These are phyloP conservation scores for Candida freyschussii DNA, from an alignment of 1,139 yeast genomes.

Conservation along the genomic window DNA sequence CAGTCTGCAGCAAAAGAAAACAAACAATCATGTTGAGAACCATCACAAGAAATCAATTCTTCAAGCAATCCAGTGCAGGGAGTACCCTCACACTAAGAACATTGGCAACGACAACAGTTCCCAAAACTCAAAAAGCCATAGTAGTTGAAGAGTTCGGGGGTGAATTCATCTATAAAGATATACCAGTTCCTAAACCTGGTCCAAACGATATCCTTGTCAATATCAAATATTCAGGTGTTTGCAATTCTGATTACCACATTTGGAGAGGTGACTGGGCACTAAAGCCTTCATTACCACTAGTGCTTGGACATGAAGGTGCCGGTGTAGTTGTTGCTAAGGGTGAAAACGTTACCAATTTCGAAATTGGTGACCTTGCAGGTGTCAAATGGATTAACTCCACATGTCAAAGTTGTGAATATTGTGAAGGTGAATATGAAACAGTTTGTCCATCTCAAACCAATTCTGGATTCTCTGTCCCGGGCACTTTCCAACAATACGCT, in stretches of 20 bases:
- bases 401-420: conserved; percentile 54
- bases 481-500: conserved; percentile 63
- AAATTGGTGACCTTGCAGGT: conserved; percentile 60
- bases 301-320: conserved; percentile 67
- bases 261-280: conserved; percentile 51
- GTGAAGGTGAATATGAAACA: conserved; percentile 49
- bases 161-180: conserved; percentile 36
- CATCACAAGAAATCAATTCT: not conserved
- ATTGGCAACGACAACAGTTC: conserved; percentile 19
- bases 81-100: too few relatives aligned
- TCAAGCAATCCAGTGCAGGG: not conserved
- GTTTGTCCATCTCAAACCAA: conserved; percentile 53
- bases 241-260: conserved; percentile 48
- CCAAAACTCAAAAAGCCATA: conserved; percentile 34
- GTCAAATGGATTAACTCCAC: conserved; percentile 62
- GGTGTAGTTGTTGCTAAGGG: conserved; percentile 62
- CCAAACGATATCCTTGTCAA: conserved; percentile 42
- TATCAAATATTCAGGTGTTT: conserved; percentile 46
- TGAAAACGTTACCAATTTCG: conserved; percentile 49
- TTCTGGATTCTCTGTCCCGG: conserved; percentile 63
- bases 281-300: conserved; percentile 42
- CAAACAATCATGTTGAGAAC: conserved; percentile 3
- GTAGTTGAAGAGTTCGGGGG: conserved; percentile 31
- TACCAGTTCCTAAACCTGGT: conserved; percentile 25
- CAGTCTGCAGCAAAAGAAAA: too few relatives aligned